A percentile compares a stretch with the other conserved stretches of the same genome.
Evolutionary conservation across 169 alveolate genomes (phyloP).

Genomic region (Babesia bigemina): DNA sequence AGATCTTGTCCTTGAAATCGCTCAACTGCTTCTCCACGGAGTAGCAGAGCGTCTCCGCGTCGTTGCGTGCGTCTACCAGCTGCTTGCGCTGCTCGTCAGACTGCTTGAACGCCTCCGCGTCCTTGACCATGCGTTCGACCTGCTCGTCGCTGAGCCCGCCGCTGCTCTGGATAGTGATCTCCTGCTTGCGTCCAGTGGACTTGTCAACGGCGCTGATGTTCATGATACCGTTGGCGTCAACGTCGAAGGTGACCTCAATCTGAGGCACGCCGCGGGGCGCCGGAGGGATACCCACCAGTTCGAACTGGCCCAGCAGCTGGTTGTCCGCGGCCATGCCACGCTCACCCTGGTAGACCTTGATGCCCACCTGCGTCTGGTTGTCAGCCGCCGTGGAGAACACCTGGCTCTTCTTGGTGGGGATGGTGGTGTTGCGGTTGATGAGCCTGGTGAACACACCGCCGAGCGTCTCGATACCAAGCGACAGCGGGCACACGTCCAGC

Average conservation of each 20-base stretch:
- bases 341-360: slow-evolving; percentile 99
- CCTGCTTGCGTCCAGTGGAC: slow-evolving; percentile 94
- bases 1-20: slow-evolving; percentile 87
- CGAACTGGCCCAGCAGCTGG: slow-evolving; percentile 96
- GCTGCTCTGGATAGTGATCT: slow-evolving; percentile 94
- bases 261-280: slow-evolving; percentile 98
- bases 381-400: slow-evolving; percentile 97
- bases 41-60: slow-evolving; percentile 90
- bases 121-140: slow-evolving; percentile 96
- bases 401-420: slow-evolving; percentile 98
- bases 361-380: slow-evolving; percentile 96
- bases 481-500: slow-evolving; percentile 95
- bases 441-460: slow-evolving; percentile 97
- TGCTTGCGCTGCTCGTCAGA: slow-evolving; percentile 93
- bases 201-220: slow-evolving; percentile 97
- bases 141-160: slow-evolving; percentile 92
- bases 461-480: slow-evolving; percentile 96
- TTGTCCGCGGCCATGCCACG: slow-evolving; percentile 97
- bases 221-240: slow-evolving; percentile 98
- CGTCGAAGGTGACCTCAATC: slow-evolving; percentile 95
- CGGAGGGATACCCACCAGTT: slow-evolving; percentile 96
- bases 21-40: slow-evolving; percentile 87
- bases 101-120: slow-evolving; percentile 93
- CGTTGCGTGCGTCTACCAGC: slow-evolving; percentile 91
- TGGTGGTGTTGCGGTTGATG: slow-evolving; percentile 97